Evolutionary conservation across 2,329 filamentous ascomycete species (phyloP).

Genomic region (Pseudocercospora cruenta): DNA sequence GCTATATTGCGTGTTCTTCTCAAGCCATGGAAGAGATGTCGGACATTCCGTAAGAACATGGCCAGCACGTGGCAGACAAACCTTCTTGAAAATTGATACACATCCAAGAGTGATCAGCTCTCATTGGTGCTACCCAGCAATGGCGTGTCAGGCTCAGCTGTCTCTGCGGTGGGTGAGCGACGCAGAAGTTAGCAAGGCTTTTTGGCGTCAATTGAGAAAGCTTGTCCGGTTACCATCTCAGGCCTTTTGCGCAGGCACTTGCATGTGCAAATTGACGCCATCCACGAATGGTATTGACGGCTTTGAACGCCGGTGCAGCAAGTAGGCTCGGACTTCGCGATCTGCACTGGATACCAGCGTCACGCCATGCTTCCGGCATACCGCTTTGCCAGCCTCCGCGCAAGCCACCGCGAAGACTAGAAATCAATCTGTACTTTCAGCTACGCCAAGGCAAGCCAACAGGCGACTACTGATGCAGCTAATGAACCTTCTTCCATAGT

Average conservation of each 20-base stretch:
- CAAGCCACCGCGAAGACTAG: neutral
- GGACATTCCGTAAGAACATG: neutral
- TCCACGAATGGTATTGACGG: neutral
- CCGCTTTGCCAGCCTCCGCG: neutral
- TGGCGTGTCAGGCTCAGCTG: neutral
- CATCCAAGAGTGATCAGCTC: neutral
- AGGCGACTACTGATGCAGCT: neutral
- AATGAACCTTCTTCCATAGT: neutral
- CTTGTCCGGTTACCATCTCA: neutral
- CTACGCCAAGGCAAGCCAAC: conserved; percentile 4
- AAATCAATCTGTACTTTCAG: neutral
- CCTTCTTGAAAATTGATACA: neutral
- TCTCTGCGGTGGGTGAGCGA: neutral
- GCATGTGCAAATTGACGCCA: neutral
- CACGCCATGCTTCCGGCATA: neutral
- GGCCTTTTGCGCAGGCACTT: neutral
- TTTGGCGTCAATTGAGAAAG: neutral
- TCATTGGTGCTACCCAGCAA: neutral
- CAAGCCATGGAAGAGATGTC: conserved; percentile 1
- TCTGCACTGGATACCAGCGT: neutral
- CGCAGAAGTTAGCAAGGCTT: neutral
- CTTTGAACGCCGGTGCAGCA: neutral
- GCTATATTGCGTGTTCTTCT: neutral
- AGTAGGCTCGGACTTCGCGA: neutral
- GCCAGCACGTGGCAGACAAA: neutral